Conservation (phyloP, 2,329 filamentous ascomycete genomes). For the Madurella mycetomatis region DNA sequence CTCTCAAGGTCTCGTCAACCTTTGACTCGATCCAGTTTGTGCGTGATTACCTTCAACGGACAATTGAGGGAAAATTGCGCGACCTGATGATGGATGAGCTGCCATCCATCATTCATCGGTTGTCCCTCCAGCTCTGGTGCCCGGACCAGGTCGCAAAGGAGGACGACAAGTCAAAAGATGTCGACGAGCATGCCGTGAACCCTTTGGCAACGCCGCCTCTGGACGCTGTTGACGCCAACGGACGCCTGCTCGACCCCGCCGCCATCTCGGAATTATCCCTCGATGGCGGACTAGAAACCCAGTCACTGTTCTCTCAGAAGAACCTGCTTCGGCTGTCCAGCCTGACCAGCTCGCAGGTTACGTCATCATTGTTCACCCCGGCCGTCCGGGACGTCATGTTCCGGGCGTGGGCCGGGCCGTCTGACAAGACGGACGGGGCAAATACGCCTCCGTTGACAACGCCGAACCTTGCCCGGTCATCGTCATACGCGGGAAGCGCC, state of each 20-base stretch:
- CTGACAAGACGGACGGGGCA: conserved; percentile 62
- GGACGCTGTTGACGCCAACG: conserved; percentile 76
- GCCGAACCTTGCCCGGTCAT: conserved; percentile 56
- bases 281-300: conserved; percentile 73
- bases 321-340: conserved; percentile 80
- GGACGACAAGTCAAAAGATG: conserved; percentile 49
- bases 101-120: conserved; percentile 88
- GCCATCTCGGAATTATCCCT: conserved; percentile 73
- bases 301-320: conserved; percentile 92
- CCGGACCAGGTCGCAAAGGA: conserved; percentile 75
- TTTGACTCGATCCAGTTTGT: conserved; percentile 99
- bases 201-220: conserved; percentile 77
- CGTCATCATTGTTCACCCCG: conserved; percentile 85
- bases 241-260: conserved; percentile 69
- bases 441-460: conserved; percentile 45
- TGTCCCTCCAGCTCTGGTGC: conserved; percentile 85
- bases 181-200: conserved; percentile 63
- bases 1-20: conserved; percentile 95
- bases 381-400: conserved; percentile 88
- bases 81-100: conserved; percentile 97
- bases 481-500: conserved; percentile 55
- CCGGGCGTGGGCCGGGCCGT: conserved; percentile 80
- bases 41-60: conserved; percentile 91
- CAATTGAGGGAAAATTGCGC: conserved; percentile 88
- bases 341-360: conserved; percentile 82